Evolutionary conservation across 2,329 filamentous ascomycete genomes (phyloP), one percentile per base, ranked within the genome.

Genomic region (Onygena corvina): DNA sequence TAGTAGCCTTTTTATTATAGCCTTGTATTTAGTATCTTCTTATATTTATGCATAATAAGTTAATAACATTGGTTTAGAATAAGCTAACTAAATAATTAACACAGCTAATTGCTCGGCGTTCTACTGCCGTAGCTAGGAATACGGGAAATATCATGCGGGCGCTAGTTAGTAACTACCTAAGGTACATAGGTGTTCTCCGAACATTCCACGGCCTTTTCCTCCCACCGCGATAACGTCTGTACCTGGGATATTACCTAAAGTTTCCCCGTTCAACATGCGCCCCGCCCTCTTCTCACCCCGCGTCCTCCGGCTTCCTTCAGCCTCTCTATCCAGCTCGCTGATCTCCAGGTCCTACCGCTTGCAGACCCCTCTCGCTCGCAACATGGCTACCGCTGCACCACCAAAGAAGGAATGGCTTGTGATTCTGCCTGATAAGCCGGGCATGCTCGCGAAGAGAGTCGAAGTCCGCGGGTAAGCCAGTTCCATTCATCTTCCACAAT

Each of bases 401-500:
- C 18, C 36, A 6, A 46, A 53, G 14, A 51, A 60, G 44, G 80
- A 85, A 64, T 87, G 80, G 71, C 74, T 87, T 31, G 80, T 82
- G 57, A 71, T 86, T 51, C 61, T 85, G 31, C 83, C 80, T 9
- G 83, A 86, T 64, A 76, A 79, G 63, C 74, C 79, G 1, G 79
- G 75, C 34, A 70, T 65, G 16, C 66, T 74, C 52, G 72, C 72
- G 55, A 83, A 82, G 71, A 72, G 83, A 49, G 66, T 84, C 21
- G 75, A 79, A 56, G 61, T 61, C 33, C 56, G 58, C 30, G 55
- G 56, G 64, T 69, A 52, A 58, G 61, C n/a, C n/a, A n/a, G 4
- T 48, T 9, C 42, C 14, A 7, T 14, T 49, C 21, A 31, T 44
- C 35, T 11, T 36, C 36, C 6, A 7, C 5, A 9, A 20, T 35